A percentile compares a stretch with the other conserved stretches of the same genome.
These are phyloP conservation scores for Pseudopediastrum boryanum DNA, from an alignment of 139 green algal species.

Conservation along the genomic window DNA sequence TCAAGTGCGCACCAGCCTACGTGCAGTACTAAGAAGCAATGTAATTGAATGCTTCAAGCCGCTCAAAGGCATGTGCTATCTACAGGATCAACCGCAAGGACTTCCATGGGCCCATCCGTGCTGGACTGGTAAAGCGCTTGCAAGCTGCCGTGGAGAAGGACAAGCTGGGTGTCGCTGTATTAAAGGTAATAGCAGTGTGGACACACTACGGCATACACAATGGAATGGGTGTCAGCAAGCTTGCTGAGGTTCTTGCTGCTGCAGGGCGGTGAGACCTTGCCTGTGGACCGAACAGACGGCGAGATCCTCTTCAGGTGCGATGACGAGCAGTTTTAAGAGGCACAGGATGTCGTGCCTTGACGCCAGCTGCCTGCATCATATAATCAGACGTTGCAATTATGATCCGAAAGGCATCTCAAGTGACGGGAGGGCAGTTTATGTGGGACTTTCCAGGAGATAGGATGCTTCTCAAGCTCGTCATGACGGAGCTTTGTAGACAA, in stretches of 20 bases:
- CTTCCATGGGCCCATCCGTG: slow-evolving; percentile 56
- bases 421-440: too few relatives aligned
- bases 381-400: background rate
- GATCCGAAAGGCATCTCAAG: too few relatives aligned
- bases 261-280: slow-evolving; percentile 46
- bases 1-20: too few relatives aligned
- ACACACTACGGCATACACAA: background rate
- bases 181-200: slow-evolving; percentile 51
- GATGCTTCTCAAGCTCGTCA: too few relatives aligned
- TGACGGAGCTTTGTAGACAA: too few relatives aligned
- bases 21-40: too few relatives aligned
- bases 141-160: slow-evolving; percentile 30
- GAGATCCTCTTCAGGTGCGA: slow-evolving; percentile 51
- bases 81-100: slow-evolving; percentile 56
- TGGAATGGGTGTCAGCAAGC: background rate
- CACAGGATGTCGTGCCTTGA: too few relatives aligned
- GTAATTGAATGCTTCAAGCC: too few relatives aligned
- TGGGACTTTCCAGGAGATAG: too few relatives aligned
- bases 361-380: background rate
- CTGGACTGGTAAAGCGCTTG: slow-evolving; percentile 42
- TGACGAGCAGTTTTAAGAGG: background rate
- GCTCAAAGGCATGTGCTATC: too few relatives aligned
- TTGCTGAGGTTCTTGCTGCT: slow-evolving; percentile 5
- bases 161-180: slow-evolving; percentile 49
- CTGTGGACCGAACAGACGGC: slow-evolving; percentile 56